Conservation (phyloP, 257 asterid genomes). For the Solanum corneliomulleri region DNA sequence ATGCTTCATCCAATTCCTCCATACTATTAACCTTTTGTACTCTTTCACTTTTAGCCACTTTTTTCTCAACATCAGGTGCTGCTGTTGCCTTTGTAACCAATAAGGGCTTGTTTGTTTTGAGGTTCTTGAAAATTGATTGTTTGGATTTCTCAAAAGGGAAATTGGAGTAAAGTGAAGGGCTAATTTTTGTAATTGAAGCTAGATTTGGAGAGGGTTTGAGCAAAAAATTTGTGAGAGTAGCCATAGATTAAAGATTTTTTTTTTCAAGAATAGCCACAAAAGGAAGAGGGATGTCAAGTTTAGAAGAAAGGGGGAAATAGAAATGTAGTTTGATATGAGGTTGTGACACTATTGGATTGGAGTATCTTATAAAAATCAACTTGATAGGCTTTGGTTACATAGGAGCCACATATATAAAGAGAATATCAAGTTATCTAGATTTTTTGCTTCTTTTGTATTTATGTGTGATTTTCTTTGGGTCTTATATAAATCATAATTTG, state of each 20-base stretch:
- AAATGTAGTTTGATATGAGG: not conserved
- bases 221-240: conserved; percentile 49
- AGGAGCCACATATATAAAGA: not conserved
- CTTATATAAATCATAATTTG: not conserved
- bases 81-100: conserved; percentile 39
- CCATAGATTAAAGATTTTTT: conserved; percentile 14
- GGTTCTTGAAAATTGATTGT: not conserved
- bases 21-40: conserved; percentile 51
- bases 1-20: conserved; percentile 68
- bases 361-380: not conserved
- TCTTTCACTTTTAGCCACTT: conserved; percentile 28
- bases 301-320: not conserved
- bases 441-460: not conserved
- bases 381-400: not conserved
- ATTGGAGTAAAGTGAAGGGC: conserved; percentile 11
- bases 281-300: not conserved
- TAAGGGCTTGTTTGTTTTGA: not conserved
- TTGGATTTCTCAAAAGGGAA: not conserved
- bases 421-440: not conserved
- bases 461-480: not conserved
- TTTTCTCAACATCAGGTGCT: conserved; percentile 31
- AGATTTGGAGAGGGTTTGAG: conserved; percentile 47
- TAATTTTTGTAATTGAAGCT: conserved; percentile 25
- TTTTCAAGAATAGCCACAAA: not conserved
- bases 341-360: not conserved